Conservation (phyloP, 495 filamentous ascomycete species). For the Barbatosphaeria neglecta region DNA sequence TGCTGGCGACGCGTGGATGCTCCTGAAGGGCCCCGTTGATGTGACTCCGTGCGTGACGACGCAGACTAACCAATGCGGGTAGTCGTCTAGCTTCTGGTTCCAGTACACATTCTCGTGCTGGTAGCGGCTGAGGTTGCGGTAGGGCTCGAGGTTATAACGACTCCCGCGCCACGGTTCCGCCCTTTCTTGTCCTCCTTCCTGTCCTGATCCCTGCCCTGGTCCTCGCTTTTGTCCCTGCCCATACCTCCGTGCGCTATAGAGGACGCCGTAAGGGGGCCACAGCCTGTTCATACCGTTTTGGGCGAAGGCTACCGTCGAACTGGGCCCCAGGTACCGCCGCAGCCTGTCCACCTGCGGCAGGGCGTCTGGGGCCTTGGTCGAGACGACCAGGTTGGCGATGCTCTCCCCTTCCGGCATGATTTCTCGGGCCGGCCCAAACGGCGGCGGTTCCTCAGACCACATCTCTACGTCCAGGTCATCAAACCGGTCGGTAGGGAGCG, state of each 20-base stretch:
- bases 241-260: slow-evolving; percentile 15
- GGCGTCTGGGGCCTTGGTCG: slow-evolving; percentile 55
- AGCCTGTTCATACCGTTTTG: slow-evolving; percentile 72
- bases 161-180: no score
- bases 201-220: slow-evolving; percentile 16
- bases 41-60: slow-evolving; percentile 66
- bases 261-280: slow-evolving; percentile 48
- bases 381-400: slow-evolving; percentile 67
- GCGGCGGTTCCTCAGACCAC: slow-evolving; percentile 22
- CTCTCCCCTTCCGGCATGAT: background rate
- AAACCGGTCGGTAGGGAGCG: slow-evolving; percentile 18
- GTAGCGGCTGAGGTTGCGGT: no score
- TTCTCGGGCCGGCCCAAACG: slow-evolving; percentile 10
- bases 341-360: slow-evolving; percentile 47
- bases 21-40: slow-evolving; percentile 42
- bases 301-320: slow-evolving; percentile 60
- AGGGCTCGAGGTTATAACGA: no score
- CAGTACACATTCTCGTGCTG: no score
- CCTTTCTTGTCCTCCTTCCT: no score
- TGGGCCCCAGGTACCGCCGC: slow-evolving; percentile 44
- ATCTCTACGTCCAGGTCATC: slow-evolving; percentile 42
- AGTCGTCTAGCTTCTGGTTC: slow-evolving; percentile 31
- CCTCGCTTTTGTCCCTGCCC: background rate
- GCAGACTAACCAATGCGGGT: slow-evolving; percentile 52
- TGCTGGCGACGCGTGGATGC: slow-evolving; percentile 56